These are phyloP conservation scores for Hypsizygus marmoreus DNA, from an alignment of 768 basidiomycete genomes.

Conservation along the genomic window DNA sequence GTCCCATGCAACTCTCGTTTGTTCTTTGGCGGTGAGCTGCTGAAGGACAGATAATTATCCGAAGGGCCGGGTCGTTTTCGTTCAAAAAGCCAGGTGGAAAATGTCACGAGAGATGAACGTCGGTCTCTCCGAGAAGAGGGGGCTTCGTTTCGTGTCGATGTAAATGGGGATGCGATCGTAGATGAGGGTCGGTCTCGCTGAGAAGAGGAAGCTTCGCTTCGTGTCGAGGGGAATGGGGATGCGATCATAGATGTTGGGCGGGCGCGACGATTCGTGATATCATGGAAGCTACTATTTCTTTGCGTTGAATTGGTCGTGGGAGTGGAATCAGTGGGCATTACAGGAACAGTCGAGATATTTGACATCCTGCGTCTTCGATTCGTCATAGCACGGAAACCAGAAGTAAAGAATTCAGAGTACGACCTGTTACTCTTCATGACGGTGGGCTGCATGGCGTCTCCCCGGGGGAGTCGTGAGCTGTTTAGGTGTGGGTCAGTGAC, in stretches of 20 bases:
- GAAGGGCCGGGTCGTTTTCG: conserved; percentile 23
- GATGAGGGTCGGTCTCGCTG: conserved; percentile 29
- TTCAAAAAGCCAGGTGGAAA: conserved; percentile 37
- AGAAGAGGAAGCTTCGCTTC: conserved; percentile 3
- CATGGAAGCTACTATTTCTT: conserved; percentile 16
- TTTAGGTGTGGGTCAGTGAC: background rate
- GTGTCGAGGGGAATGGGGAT: conserved; percentile 11
- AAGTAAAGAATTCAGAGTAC: conserved; percentile 52
- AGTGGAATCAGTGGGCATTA: background rate
- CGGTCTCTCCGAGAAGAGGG: conserved; percentile 17
- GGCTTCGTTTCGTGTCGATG: conserved; percentile 4
- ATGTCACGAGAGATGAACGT: conserved; percentile 34
- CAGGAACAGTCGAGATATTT: conserved; percentile 3
- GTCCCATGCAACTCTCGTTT: conserved; percentile 13
- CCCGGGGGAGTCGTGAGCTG: conserved; percentile 5
- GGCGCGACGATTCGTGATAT: conserved; percentile 22
- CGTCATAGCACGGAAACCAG: conserved; percentile 44
- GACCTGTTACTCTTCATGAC: conserved; percentile 25
- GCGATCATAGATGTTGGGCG: conserved; percentile 33
- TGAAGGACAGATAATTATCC: conserved; percentile 26
- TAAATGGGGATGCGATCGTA: conserved; percentile 24
- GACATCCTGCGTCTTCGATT: conserved; percentile 14
- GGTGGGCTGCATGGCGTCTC: conserved; percentile 17
- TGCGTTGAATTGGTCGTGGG: conserved; percentile 10
- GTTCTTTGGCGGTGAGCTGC: conserved; percentile 18